Conservation (phyloP, 2,329 filamentous ascomycete genomes). For the Penicillium sp. region DNA sequence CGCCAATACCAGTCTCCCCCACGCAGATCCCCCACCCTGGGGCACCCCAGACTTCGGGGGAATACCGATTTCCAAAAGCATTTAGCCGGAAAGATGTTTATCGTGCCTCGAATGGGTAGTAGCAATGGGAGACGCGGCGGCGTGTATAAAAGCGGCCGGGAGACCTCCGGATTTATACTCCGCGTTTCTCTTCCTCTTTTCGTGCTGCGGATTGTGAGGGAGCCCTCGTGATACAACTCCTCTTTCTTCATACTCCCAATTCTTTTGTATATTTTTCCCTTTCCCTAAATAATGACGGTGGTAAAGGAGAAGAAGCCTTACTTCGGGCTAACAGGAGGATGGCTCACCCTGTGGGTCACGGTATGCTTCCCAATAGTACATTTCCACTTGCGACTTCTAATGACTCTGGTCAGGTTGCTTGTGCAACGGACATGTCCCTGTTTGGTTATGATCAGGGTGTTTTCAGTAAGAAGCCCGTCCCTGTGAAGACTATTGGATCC, state of each 20-base stretch:
- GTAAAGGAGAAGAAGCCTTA: constrained; percentile 41
- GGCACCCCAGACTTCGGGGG: not conserved
- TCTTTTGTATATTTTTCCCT: not conserved
- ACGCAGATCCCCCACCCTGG: not conserved
- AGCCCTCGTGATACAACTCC: not conserved
- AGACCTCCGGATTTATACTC: not conserved
- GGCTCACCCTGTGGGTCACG: constrained; percentile 59
- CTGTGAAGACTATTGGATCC: not conserved
- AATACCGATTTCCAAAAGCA: not conserved
- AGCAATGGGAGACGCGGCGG: not conserved
- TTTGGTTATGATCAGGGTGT: constrained; percentile 53
- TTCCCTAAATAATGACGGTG: not conserved
- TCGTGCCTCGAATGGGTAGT: not conserved
- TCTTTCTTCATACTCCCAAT: not conserved
- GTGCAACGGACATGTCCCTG: constrained; percentile 42
- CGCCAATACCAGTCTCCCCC: not conserved
- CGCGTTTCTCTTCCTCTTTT: not conserved
- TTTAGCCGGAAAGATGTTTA: not conserved
- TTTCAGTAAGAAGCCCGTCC: constrained; percentile 37
- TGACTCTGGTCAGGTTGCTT: constrained; percentile 36
- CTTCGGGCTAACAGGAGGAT: constrained; percentile 56
- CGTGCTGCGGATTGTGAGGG: not conserved
- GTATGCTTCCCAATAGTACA: constrained; percentile 21
- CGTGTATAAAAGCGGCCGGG: not conserved
- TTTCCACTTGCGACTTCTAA: not conserved